phyloP scores from a whole-genome alignment of 1,139 yeast genomes.

The Meyerozyma guilliermondii region DNA sequence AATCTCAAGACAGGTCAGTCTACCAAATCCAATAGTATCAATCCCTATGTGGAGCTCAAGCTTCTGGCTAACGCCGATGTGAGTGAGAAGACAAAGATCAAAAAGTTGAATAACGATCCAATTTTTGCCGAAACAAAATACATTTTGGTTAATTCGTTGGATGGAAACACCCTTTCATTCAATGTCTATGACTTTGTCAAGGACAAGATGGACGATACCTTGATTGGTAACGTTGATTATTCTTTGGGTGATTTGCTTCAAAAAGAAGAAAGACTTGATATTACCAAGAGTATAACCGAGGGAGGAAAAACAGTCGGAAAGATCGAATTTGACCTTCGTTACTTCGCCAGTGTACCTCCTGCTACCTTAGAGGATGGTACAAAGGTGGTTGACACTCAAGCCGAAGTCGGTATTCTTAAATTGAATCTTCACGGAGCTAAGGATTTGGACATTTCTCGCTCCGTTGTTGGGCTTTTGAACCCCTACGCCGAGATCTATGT shows the following conservation, averaged over 20 bases:
- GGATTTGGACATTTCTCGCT: constrained; percentile 57
- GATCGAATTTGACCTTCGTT: constrained; percentile 56
- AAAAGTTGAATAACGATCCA: constrained; percentile 52
- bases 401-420: constrained; percentile 69
- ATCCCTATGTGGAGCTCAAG: constrained; percentile 54
- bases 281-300: constrained; percentile 33
- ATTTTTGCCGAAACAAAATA: constrained; percentile 62
- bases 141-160: constrained; percentile 52
- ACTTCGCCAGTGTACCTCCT: constrained; percentile 55
- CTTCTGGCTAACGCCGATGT: constrained; percentile 41
- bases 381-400: constrained; percentile 43
- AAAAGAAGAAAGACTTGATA: constrained; percentile 31
- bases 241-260: constrained; percentile 59
- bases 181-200: constrained; percentile 47
- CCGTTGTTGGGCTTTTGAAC: constrained; percentile 65
- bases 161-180: constrained; percentile 50
- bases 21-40: constrained; percentile 41
- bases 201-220: constrained; percentile 49
- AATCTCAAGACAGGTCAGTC: constrained; percentile 40
- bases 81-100: constrained; percentile 51
- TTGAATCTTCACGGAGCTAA: constrained; percentile 68
- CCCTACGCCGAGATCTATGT: constrained; percentile 66
- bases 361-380: constrained; percentile 46
- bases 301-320: constrained; percentile 59
- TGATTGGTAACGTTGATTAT: constrained; percentile 53